Base-by-base conservation (phyloP, 1,284 basidiomycete species). In the Ceratobasidium sp. region DNA sequence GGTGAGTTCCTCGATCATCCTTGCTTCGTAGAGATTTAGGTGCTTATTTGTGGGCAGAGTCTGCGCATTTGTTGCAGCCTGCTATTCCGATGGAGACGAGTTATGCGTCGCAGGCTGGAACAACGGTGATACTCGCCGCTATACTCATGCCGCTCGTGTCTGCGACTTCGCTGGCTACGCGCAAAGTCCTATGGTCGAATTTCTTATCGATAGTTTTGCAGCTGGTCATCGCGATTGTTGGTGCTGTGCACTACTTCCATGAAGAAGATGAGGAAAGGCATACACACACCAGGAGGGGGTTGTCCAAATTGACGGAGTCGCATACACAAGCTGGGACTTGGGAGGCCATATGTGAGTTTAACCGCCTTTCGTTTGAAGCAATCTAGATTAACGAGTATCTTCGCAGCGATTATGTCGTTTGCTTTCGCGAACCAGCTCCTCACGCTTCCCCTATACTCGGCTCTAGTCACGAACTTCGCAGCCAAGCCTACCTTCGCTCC, bases 401-500 rank as follows among this genome's bases (percentile, higher is more conserved):
- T 49, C 18, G 28, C 21, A 69, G 66, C 66, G 1, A 69, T 69
- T 47, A n/a, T 69, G 28, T 69, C 66, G 28, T 69, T 69, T 47
- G 66, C 66, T 9, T 69, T 69, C 38, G 66, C 66, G 52, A 69
- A 69, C 30, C 66, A 69, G 28, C 26, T 69, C 41, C 41, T 69
- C n/a, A 50, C 54, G 43, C 54, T 69, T n/a, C 66, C 66, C 6
- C 18, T 69, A 43, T 69, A 69, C 28, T 43, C 50, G 14, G 66
- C 66, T 1, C 35, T 69, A 43, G 66, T 57, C 50, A 69, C 66
- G 1, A 69, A 69, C 35, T 69, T 69, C 47, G 66, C 66, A 8
- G 66, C 66, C 52, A 69, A 69, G 66, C 66, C 66, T 14, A 69
- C 66, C 23, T 69, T 69, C 43, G 66, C 66, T 13, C 66, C 66